These are phyloP conservation scores for Bimuria novae-zelandiae DNA, from an alignment of 2,329 filamentous ascomycete genomes.

Conservation along the genomic window DNA sequence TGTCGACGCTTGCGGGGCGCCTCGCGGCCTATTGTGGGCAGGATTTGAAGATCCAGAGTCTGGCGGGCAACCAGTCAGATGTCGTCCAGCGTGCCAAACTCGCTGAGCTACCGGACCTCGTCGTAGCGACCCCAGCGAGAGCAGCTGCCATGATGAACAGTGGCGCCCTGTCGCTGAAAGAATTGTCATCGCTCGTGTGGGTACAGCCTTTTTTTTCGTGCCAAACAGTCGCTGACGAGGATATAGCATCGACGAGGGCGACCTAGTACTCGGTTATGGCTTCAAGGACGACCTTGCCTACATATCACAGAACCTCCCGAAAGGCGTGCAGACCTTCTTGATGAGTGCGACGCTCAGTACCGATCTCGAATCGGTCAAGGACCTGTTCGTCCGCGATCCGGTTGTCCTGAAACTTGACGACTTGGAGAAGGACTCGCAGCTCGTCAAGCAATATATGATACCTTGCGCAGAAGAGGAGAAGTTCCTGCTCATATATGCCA, in stretches of 20 bases:
- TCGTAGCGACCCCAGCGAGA: slow-evolving; percentile 88
- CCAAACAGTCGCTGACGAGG: too few relatives aligned
- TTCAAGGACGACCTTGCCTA: slow-evolving; percentile 88
- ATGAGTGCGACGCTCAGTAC: slow-evolving; percentile 92
- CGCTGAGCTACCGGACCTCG: slow-evolving; percentile 82
- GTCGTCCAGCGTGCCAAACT: slow-evolving; percentile 86
- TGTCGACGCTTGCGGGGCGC: slow-evolving; percentile 75
- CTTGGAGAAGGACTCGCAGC: slow-evolving; percentile 74
- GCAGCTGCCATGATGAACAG: slow-evolving; percentile 78
- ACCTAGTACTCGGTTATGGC: slow-evolving; percentile 90
- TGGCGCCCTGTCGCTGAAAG: slow-evolving; percentile 70
- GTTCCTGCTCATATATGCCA: slow-evolving; percentile 88
- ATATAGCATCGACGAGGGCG: slow-evolving; percentile 78
- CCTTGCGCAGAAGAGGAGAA: slow-evolving; percentile 98
- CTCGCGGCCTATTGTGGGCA: slow-evolving; percentile 85
- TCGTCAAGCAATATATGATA: slow-evolving; percentile 84
- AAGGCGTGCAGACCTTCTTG: slow-evolving; percentile 85
- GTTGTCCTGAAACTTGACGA: slow-evolving; percentile 82
- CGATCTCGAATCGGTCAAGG: slow-evolving; percentile 84
- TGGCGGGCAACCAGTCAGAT: slow-evolving; percentile 88
- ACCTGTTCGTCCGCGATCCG: slow-evolving; percentile 82
- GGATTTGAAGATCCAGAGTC: slow-evolving; percentile 78
- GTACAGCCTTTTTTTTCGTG: too few relatives aligned
- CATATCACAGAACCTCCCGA: slow-evolving; percentile 76
- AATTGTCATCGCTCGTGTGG: slow-evolving; percentile 72